Evolutionary conservation across 179 eudicot genomes (phyloP).

Genomic region (Nepenthes alata): DNA sequence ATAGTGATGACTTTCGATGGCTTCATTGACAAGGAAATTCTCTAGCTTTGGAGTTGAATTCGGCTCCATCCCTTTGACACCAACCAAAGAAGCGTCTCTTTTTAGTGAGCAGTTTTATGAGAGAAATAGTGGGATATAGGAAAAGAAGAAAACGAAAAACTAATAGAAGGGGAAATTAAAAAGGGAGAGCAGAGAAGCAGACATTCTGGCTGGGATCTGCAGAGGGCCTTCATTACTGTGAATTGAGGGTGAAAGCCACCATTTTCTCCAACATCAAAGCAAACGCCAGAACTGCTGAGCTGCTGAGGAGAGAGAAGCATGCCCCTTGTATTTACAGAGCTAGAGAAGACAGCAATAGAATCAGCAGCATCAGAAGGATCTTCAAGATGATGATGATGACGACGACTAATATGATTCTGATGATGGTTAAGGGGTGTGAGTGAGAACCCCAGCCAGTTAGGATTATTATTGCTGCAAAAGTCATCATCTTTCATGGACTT

Average conservation of each 20-base stretch:
- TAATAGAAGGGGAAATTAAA: not conserved
- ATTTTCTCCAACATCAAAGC: constrained; percentile 25
- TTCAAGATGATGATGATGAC: constrained; percentile 6
- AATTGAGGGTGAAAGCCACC: constrained; percentile 36
- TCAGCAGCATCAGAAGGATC: not conserved
- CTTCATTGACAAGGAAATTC: constrained; percentile 58
- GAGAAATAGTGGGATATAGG: not conserved
- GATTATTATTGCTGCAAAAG: constrained; percentile 9
- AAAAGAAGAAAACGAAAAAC: not conserved
- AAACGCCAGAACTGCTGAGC: constrained; percentile 21
- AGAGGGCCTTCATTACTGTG: constrained; percentile 59
- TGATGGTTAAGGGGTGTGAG: constrained; percentile 24
- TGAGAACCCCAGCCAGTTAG: constrained; percentile 52
- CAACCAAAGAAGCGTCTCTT: not conserved
- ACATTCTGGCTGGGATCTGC: constrained; percentile 59
- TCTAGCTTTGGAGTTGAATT: constrained; percentile 55
- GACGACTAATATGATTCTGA: constrained; percentile 2
- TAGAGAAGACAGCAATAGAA: not conserved
- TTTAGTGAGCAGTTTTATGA: not conserved
- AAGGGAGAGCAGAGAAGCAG: not conserved
- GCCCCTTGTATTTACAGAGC: not conserved
- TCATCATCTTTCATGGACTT: constrained; percentile 28
- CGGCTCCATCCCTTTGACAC: constrained; percentile 23
- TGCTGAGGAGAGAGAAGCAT: constrained; percentile 7
- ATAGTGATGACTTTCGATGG: constrained; percentile 24